Base-by-base conservation (phyloP, 2,329 filamentous ascomycete species). In the Calonectria pteridis region DNA sequence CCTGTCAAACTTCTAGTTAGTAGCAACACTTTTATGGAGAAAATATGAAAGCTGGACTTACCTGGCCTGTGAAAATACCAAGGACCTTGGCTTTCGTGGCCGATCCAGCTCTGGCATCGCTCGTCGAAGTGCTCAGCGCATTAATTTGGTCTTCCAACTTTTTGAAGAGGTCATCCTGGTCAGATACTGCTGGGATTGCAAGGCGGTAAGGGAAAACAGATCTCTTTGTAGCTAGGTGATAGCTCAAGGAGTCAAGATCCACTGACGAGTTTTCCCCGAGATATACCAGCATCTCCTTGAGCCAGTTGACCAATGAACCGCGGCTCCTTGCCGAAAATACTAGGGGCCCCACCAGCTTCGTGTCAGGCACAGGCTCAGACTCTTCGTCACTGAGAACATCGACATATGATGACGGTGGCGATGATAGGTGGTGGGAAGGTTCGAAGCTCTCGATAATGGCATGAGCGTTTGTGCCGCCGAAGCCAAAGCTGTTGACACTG, bases 381-480 rank as follows among this genome's bases (percentile, higher is more conserved):
- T 31, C 29, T 31, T 31, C 29, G 9, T 31, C 29, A 4, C 4
- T 31, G 29, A 31, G 29, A 31, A 31, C 29, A 31, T 31, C 29
- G 4, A 31, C 29, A 31, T 5, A 31, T 31, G 29, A 31, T 40
- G 37, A 20, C 20, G 37, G 4, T 7, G 1, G 37, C 37, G 5
- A 13, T 20, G 16, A 13, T 40, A 1, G 3, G 10, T 16, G 9
- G 5, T 37, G 13, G 6, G 35, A 16, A 37, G 37, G 37, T 16
- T 40, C 37, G 6, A 18, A 40, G 16, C 37, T 46, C 26, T 84
- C 84, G 6, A 87, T 73, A 11, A 88, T 84, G 0, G 82, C 82
- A 69, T 88, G 87, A 2, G 84, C 85, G 72, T 88, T 88, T 14
- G 86, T 84, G 28, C 83, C 86, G 16, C 85, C 86, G 58, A 85